Conservation (phyloP, 305 asterid genomes). For the Fraxinus sp. region DNA sequence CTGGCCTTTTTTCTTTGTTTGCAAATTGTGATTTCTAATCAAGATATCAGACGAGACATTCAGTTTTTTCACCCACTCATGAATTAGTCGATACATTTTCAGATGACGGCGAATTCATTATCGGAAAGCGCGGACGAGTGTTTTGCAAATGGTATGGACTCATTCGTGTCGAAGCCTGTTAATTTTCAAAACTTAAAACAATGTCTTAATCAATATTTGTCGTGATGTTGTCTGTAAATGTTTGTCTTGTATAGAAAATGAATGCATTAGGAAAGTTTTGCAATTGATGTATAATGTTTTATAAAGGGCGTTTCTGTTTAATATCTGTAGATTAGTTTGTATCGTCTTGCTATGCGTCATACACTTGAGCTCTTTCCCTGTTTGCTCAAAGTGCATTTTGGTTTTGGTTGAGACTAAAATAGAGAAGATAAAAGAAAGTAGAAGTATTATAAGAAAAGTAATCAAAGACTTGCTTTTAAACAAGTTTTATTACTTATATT, state of each 20-base stretch:
- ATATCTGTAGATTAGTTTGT: neutral
- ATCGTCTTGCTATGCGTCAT: neutral
- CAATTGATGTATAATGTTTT: slow-evolving; percentile 28
- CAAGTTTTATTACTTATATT: neutral
- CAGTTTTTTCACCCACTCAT: neutral
- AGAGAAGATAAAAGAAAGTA: neutral
- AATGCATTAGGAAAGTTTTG: slow-evolving; percentile 71
- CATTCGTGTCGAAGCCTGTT: slow-evolving; percentile 82
- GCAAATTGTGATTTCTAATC: neutral
- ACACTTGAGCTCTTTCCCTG: neutral
- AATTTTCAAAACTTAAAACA: slow-evolving; percentile 69
- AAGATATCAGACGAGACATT: neutral
- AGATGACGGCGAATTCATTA: slow-evolving; percentile 91
- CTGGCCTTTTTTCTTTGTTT: neutral
- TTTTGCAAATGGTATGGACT: slow-evolving; percentile 90
- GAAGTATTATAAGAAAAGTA: neutral
- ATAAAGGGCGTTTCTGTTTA: neutral
- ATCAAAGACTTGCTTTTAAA: neutral
- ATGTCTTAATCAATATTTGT: slow-evolving; percentile 59
- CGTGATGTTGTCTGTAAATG: slow-evolving; percentile 40
- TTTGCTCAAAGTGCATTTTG: neutral
- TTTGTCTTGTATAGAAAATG: slow-evolving; percentile 50
- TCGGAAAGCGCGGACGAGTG: slow-evolving; percentile 91
- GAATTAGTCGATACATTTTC: slow-evolving; percentile 21
- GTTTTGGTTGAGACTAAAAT: neutral